A percentile compares a stretch with the other conserved stretches of the same genome.
These are phyloP conservation scores for Eutrema japonicum DNA, from an alignment of 345 rosid genomes.

Conservation along the genomic window DNA sequence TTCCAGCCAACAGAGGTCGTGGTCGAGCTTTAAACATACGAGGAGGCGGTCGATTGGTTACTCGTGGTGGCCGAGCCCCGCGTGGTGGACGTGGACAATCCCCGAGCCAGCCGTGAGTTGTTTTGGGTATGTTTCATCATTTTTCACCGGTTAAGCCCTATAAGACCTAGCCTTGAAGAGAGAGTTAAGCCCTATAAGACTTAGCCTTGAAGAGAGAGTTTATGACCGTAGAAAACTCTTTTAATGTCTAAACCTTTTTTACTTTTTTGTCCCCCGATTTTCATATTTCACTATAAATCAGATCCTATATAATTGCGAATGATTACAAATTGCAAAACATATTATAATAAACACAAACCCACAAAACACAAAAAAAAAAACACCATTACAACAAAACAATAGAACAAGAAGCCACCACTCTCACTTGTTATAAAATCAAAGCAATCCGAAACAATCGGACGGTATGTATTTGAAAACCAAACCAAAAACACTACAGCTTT, in stretches of 20 bases:
- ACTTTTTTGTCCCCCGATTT: background rate
- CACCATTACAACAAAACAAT: conserved; percentile 23
- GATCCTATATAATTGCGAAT: conserved; percentile 33
- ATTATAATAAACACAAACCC: conserved; percentile 22
- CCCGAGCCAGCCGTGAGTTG: conserved; percentile 51
- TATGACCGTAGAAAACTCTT: conserved; percentile 7
- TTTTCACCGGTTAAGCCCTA: conserved; percentile 8
- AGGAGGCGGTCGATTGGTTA: conserved; percentile 38
- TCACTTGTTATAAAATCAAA: conserved; percentile 31
- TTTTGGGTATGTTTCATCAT: background rate
- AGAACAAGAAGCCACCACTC: conserved; percentile 14
- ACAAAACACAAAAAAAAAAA: background rate
- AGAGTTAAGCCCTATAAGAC: conserved; percentile 5
- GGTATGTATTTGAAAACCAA: conserved; percentile 23
- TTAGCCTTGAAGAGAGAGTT: conserved; percentile 22
- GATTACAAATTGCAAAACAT: conserved; percentile 37
- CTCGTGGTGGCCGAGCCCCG: conserved; percentile 51
- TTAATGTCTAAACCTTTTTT: background rate
- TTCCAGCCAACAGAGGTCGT: conserved; percentile 53
- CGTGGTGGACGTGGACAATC: conserved; percentile 54
- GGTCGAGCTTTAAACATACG: conserved; percentile 53
- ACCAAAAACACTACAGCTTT: conserved; percentile 27
- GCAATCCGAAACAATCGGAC: conserved; percentile 41
- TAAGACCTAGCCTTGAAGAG: conserved; percentile 18
- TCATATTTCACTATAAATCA: conserved; percentile 22